Percentiles rank a stretch among this genome's conserved stretches.
These are phyloP conservation scores for Myriosclerotinia curreyana DNA, from an alignment of 2,329 filamentous ascomycete genomes.

Conservation along the genomic window DNA sequence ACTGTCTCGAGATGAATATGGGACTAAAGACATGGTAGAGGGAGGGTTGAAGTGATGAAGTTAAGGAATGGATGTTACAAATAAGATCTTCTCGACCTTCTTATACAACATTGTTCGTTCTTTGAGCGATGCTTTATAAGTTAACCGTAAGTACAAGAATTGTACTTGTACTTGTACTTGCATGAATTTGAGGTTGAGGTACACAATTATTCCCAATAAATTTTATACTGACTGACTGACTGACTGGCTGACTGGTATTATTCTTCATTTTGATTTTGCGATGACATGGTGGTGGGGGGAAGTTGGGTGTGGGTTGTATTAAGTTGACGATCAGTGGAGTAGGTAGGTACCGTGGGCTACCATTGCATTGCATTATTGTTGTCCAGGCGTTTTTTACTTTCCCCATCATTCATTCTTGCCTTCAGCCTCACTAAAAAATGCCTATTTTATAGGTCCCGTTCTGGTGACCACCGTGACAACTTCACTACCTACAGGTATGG, in stretches of 20 bases:
- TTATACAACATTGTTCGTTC: slow-evolving; percentile 15
- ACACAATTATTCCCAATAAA: neutral
- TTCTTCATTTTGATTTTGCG: neutral
- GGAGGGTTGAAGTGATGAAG: neutral
- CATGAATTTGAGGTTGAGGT: neutral
- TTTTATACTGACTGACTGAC: no score
- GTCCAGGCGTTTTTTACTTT: slow-evolving; percentile 3
- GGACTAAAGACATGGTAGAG: slow-evolving; percentile 63
- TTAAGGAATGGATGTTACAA: neutral
- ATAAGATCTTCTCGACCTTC: slow-evolving; percentile 12
- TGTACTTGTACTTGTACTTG: slow-evolving; percentile 5
- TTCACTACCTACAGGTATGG: no score
- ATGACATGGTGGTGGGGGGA: no score
- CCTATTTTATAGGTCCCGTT: no score
- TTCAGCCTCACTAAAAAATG: no score
- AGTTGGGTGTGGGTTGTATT: no score
- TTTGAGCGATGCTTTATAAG: slow-evolving; percentile 10
- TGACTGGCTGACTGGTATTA: neutral
- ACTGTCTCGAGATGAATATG: slow-evolving; percentile 69
- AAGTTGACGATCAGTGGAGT: slow-evolving; percentile 5
- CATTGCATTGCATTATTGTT: no score
- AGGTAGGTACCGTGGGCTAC: neutral
- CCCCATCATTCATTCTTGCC: slow-evolving; percentile 2
- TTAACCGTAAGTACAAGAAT: neutral
- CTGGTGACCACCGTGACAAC: no score